phyloP scores from a whole-genome alignment of 306 rosid species.

The Vigna angularis region DNA sequence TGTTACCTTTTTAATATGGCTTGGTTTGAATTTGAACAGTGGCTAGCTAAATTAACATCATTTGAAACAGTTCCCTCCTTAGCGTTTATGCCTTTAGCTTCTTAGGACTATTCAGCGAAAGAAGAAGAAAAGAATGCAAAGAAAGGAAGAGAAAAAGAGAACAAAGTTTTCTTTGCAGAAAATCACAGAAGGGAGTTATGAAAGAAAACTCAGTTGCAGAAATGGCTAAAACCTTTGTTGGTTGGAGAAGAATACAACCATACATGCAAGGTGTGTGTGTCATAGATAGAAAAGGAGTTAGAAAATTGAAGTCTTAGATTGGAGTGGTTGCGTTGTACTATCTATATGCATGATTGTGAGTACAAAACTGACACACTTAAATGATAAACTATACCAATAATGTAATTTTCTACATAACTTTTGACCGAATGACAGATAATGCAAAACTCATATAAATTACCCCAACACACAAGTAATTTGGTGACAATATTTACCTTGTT shows the following conservation, averaged over 20 bases:
- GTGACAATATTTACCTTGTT: not conserved
- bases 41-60: conserved; percentile 32
- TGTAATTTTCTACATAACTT: not conserved
- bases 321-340: conserved; percentile 18
- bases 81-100: conserved; percentile 44
- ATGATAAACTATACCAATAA: not conserved
- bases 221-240: conserved; percentile 42
- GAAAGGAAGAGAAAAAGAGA: conserved; percentile 35
- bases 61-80: conserved; percentile 77
- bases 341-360: conserved; percentile 28
- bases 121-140: conserved; percentile 26
- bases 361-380: conserved; percentile 27
- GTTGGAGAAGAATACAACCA: conserved; percentile 29
- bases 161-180: conserved; percentile 41
- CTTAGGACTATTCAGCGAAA: conserved; percentile 34
- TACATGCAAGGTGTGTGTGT: conserved; percentile 45
- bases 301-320: conserved; percentile 20
- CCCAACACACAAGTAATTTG: not conserved
- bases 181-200: conserved; percentile 30
- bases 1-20: conserved; percentile 53
- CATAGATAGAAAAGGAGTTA: conserved; percentile 34
- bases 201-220: conserved; percentile 42
- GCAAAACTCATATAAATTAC: not conserved
- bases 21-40: conserved; percentile 65
- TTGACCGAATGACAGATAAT: not conserved